These are phyloP conservation scores for Aspergillus sojae DNA, from an alignment of 2,329 filamentous ascomycete genomes.

Conservation along the genomic window DNA sequence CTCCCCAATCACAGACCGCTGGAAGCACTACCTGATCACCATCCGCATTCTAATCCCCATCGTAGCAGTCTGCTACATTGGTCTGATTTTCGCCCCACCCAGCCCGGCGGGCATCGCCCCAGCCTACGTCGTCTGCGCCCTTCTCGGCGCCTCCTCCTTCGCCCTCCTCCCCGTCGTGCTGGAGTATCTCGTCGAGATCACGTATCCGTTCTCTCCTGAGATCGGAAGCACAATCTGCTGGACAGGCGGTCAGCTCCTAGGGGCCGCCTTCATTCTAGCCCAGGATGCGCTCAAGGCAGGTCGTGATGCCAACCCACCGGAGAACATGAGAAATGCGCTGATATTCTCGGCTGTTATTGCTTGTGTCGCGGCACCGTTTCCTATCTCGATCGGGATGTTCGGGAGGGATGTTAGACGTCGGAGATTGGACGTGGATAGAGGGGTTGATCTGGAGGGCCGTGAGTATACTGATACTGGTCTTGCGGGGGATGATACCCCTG, in stretches of 20 bases:
- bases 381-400: conserved; percentile 70
- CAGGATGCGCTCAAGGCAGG: conserved; percentile 70
- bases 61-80: conserved; percentile 72
- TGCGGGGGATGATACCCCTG: neutral
- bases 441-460: conserved; percentile 23
- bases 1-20: conserved; percentile 81
- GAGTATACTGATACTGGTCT: conserved; percentile 1
- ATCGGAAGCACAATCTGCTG: conserved; percentile 82
- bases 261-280: conserved; percentile 80
- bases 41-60: conserved; percentile 76
- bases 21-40: conserved; percentile 73
- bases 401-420: conserved; percentile 53
- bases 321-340: conserved; percentile 73
- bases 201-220: conserved; percentile 83
- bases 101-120: conserved; percentile 54
- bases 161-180: conserved; percentile 79
- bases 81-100: conserved; percentile 77
- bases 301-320: conserved; percentile 58
- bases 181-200: conserved; percentile 85
- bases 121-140: conserved; percentile 72
- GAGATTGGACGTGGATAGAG: conserved; percentile 45
- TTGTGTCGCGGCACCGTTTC: conserved; percentile 65
- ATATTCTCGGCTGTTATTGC: conserved; percentile 78
- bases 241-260: conserved; percentile 82
- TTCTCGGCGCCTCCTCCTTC: conserved; percentile 81